Base-by-base conservation (phyloP, 2,329 filamentous ascomycete genomes). In the Arachnomyces sp. region DNA sequence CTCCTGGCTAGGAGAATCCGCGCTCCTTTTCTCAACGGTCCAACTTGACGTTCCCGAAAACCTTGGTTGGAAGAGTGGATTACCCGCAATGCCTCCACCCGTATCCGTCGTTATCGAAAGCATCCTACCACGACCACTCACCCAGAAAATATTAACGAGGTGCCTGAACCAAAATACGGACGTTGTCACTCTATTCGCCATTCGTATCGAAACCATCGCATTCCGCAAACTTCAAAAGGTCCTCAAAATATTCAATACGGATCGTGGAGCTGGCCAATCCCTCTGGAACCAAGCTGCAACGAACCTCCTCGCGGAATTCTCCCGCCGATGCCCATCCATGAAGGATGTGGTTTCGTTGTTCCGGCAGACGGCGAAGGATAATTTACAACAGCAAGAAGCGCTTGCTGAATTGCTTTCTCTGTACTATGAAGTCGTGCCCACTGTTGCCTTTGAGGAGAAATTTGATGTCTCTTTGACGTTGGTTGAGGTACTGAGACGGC, bases 1-100 rank as follows among this genome's bases (percentile, higher is more conserved):
- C 33, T 92, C 88, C 0, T 98, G 92, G 92, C 84, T 96, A 50
- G 89, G 90, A 31, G 94, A 93, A 57, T 87, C 88, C 0, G 80
- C 88, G 0, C 86, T 96, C 46, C 66, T 98, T 4, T 94, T 93
- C 61, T 84, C 83, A 45, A 78, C 81, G 1, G 79, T 95, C 34
- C 76, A 82, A 42, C 68, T 93, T 28, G 78, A 81, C 1, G 69
- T 94, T 2, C 89, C 89, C 2, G 57, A 67, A 17, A 76, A 75
- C 44, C 86, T 90, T 55, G 87, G 87, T 9, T 77, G 80, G 50
- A 70, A 70, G 31, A 71, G 75, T 9, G 71, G 70, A 31, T 82
- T 78, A 47, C 77, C 79, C 16, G 63, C 69, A 13, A 67, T 81
- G 11, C 89, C 92, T 20, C 90, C 92, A 7, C 86, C 88, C 1